phyloP scores from a whole-genome alignment of 345 rosid genomes.

The Schrenkiella parvula region DNA sequence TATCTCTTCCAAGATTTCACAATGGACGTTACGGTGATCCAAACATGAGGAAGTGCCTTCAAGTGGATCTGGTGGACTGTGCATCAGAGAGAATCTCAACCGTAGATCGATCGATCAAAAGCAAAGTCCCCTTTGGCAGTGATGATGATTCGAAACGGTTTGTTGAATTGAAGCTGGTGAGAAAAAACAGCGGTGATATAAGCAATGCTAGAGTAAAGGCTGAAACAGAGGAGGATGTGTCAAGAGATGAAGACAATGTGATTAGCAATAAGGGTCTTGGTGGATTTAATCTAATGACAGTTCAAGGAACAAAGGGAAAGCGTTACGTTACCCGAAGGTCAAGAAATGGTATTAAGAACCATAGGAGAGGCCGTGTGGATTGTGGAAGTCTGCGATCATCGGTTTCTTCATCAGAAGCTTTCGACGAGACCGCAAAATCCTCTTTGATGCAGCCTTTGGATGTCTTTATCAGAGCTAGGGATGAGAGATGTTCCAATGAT shows the following conservation, averaged over 20 bases:
- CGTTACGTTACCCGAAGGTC: constrained; percentile 27
- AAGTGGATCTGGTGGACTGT: constrained; percentile 22
- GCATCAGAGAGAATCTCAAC: constrained; percentile 42
- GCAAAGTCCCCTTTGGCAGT: constrained; percentile 45
- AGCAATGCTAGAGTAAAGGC: constrained; percentile 27
- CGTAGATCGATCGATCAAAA: constrained; percentile 40
- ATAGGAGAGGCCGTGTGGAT: constrained; percentile 31
- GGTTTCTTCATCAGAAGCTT: constrained; percentile 38
- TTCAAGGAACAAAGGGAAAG: constrained; percentile 30
- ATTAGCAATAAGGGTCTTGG: constrained; percentile 11
- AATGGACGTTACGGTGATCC: constrained; percentile 45
- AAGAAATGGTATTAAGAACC: constrained; percentile 40
- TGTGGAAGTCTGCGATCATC: constrained; percentile 30
- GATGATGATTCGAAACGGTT: constrained; percentile 18
- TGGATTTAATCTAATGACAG: constrained; percentile 8
- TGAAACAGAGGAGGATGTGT: constrained; percentile 22
- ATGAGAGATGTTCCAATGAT: constrained; percentile 19
- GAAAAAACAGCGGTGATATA: constrained; percentile 17
- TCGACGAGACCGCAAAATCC: constrained; percentile 8
- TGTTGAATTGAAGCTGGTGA: constrained; percentile 6
- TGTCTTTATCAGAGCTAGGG: constrained; percentile 23
- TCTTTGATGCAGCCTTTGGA: constrained; percentile 34
- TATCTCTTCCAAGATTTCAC: constrained; percentile 51
- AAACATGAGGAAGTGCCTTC: constrained; percentile 30
- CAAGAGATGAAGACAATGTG: constrained; percentile 23